phyloP scores from a whole-genome alignment of 306 rosid genomes.

The Morella rubra region DNA sequence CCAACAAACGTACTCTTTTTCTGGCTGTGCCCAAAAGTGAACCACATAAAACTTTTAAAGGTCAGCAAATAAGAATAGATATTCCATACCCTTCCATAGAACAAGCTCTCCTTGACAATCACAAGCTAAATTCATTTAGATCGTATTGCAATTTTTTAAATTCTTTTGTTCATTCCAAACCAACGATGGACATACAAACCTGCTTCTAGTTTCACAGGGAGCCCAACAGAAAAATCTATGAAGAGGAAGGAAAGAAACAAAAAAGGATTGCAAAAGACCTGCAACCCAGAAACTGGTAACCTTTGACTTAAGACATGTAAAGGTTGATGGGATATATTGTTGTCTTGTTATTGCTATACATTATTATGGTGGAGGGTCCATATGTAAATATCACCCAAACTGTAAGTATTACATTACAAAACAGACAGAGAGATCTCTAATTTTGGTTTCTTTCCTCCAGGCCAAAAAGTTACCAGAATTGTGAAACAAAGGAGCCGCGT shows the following conservation, averaged over 20 bases:
- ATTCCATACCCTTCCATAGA: not conserved
- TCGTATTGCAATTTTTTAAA: not conserved
- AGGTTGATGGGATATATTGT: not conserved
- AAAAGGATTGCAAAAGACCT: not conserved
- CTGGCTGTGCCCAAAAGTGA: constrained; percentile 36
- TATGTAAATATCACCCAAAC: too few species aligned
- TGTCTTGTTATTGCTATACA: too few species aligned
- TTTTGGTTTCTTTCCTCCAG: too few species aligned
- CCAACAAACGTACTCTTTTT: constrained; percentile 30
- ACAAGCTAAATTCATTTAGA: not conserved
- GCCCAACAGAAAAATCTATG: not conserved
- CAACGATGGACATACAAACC: not conserved
- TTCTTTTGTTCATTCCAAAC: not conserved
- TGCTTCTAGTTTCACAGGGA: not conserved
- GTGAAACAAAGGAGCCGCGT: too few species aligned
- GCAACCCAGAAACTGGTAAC: not conserved
- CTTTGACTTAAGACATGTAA: not conserved
- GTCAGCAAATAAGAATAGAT: not conserved
- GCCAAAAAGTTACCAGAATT: too few species aligned
- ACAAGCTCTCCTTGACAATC: not conserved
- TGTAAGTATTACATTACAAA: too few species aligned
- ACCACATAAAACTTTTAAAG: constrained; percentile 15
- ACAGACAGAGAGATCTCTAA: too few species aligned
- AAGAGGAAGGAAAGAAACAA: not conserved
- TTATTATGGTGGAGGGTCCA: too few species aligned